Conservation (phyloP, 2,329 filamentous ascomycete genomes). For the Colletotrichum sp. region DNA sequence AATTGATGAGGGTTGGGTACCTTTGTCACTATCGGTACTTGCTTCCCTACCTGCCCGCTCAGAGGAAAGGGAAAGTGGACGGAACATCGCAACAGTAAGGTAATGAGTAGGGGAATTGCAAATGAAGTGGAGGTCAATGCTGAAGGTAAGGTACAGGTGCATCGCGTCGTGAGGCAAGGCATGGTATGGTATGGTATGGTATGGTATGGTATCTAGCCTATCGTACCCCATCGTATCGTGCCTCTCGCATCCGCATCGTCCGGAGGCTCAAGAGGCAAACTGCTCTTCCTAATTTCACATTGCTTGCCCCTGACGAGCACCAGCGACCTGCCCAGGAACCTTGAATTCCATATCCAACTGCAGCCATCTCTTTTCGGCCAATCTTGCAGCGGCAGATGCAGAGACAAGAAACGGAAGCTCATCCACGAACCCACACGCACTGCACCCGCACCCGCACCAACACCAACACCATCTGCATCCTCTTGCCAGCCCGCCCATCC, state of each 20-base stretch:
- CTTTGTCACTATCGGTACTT: background rate
- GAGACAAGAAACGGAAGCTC: background rate
- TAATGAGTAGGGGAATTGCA: background rate
- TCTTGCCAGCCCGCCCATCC: background rate
- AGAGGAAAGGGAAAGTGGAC: background rate
- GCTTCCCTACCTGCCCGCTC: background rate
- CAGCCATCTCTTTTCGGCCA: background rate
- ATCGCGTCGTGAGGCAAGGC: background rate
- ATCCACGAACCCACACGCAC: background rate
- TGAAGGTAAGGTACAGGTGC: background rate
- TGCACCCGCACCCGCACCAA: background rate
- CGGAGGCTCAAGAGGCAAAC: background rate
- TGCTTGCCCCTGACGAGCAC: background rate
- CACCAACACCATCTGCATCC: background rate
- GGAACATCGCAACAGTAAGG: background rate
- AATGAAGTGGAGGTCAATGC: slow-evolving; percentile 7
- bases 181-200: background rate
- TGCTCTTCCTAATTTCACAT: background rate
- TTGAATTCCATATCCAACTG: background rate
- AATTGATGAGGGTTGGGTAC: background rate
- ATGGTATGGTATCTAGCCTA: background rate
- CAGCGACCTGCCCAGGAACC: background rate
- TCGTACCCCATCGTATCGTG: background rate
- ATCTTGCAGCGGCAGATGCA: slow-evolving; percentile 17
- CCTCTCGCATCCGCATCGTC: background rate